These are phyloP conservation scores for Trichocladium uniseriatum DNA, from an alignment of 495 filamentous ascomycete genomes.

Conservation along the genomic window DNA sequence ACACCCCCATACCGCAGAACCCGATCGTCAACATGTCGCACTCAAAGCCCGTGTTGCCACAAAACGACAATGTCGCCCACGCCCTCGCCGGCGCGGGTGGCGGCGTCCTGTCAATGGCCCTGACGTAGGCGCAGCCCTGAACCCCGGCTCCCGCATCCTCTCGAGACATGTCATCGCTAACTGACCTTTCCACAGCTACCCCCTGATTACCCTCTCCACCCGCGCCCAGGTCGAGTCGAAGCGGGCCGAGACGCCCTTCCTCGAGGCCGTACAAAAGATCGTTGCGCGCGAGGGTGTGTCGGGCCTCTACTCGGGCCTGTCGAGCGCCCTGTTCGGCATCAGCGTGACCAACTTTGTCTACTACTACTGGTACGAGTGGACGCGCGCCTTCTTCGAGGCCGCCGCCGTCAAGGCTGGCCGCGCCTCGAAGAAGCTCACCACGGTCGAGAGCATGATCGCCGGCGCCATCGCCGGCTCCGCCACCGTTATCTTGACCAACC, in stretches of 20 bases:
- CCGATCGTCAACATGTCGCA: conserved; percentile 24
- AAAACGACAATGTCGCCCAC: conserved; percentile 87
- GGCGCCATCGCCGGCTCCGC: conserved; percentile 91
- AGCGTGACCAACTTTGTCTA: conserved; percentile 99
- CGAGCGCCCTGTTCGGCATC: conserved; percentile 92
- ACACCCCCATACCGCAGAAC: background rate
- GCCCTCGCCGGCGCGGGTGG: conserved; percentile 82
- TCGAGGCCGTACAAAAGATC: conserved; percentile 75
- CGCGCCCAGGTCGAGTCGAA: conserved; percentile 96
- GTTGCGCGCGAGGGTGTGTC: conserved; percentile 79
- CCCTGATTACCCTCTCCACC: conserved; percentile 93
- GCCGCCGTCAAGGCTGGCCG: conserved; percentile 69
- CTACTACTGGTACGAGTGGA: conserved; percentile 99
- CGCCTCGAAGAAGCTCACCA: conserved; percentile 72
- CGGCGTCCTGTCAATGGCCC: conserved; percentile 85
- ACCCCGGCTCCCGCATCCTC: conserved; percentile 4
- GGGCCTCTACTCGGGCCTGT: conserved; percentile 82
- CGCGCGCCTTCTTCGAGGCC: conserved; percentile 76
- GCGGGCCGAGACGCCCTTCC: conserved; percentile 71
- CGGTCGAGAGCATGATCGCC: conserved; percentile 83
- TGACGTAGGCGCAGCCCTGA: conserved; percentile 54
- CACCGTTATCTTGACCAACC: conserved; percentile 91
- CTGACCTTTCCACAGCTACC: conserved; percentile 48
- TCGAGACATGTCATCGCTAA: background rate
- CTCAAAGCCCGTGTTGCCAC: conserved; percentile 44